Evolutionary conservation across 805 yeast species (phyloP), one percentile per base, ranked within the genome.

Genomic region (Teunomyces atbi): DNA sequence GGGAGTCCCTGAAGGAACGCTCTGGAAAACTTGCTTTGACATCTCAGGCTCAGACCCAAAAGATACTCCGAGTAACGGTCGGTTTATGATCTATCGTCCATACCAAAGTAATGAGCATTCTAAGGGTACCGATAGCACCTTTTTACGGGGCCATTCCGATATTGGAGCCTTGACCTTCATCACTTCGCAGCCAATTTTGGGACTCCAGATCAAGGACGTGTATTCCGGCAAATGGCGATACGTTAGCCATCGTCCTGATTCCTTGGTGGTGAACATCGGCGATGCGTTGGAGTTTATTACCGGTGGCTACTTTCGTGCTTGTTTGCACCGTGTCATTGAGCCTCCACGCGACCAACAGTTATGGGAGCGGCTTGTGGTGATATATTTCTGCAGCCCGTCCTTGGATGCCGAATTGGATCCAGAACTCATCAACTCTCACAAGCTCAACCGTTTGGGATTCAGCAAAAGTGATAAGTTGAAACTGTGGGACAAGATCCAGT

Each of bases 1-100:
- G 91, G 94, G 86, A 63, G 84, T 83, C 61, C 66, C 47, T 15
- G 51, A 47, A 21, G 49, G 47, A 7, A 47, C 46, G n/a, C 37
- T 48, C 5, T 13, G 26, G 36, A 32, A 18, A 10, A 28, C 33
- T 12, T 47, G 44, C 34, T 47, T 47, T 28, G 10, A 23, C 8
- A 21, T 44, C 10, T 26, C 32, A 6, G 47, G 48, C 5, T 41
- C 50, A 18, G 51, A 54, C 28, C 15, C 33, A 13, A 60, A 59
- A 34, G 54, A 55, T n/a, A 53, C 62, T 6, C 53, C 56, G 3
- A 56, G 64, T 35, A 64, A 61, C 40, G 55, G 55, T 4, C 55
- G 67, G 35, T 56, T 62, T 29, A 62, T 62, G 67, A 35, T 62
- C 33, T 61, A 61, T 42, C 52, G 52, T 18, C 63, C 64, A 5